A percentile compares a stretch with the other conserved stretches of the same genome.
These are phyloP conservation scores for Exophiala sp. DNA, from an alignment of 2,329 filamentous ascomycete genomes.

Conservation along the genomic window DNA sequence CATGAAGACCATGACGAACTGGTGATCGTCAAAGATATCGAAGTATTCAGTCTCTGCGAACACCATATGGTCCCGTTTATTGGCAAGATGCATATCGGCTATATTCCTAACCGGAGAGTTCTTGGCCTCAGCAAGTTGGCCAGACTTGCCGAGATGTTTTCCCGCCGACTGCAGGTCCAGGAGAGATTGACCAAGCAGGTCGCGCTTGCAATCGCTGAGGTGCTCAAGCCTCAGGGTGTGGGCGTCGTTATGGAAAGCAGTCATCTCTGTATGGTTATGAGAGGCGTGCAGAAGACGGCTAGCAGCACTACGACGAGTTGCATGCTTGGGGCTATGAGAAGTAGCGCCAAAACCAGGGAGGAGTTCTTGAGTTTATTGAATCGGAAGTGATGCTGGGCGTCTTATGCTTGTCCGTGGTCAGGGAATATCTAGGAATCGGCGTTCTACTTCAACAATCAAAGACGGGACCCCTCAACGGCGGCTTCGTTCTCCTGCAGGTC, in stretches of 20 bases:
- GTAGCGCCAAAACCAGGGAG: constrained; percentile 85
- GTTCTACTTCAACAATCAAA: constrained; percentile 5
- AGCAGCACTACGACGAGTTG: constrained; percentile 90
- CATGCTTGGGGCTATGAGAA: constrained; percentile 92
- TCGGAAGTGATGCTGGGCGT: constrained; percentile 20
- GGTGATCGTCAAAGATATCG: constrained; percentile 96
- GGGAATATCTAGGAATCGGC: not conserved
- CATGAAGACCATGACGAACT: constrained; percentile 95
- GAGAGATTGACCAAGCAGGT: constrained; percentile 95
- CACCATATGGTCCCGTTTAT: constrained; percentile 96
- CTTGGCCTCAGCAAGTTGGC: constrained; percentile 94
- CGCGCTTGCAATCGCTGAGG: constrained; percentile 84
- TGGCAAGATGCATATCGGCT: constrained; percentile 99
- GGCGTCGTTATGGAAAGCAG: constrained; percentile 96
- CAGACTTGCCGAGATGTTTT: constrained; percentile 95
- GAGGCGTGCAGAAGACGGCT: constrained; percentile 88
- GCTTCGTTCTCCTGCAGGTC: not conserved
- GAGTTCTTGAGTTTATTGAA: constrained; percentile 85
- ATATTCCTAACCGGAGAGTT: constrained; percentile 85
- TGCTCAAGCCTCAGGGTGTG: constrained; percentile 88
- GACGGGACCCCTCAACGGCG: constrained; percentile 8
- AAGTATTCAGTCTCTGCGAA: constrained; percentile 90
- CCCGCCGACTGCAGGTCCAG: constrained; percentile 86
- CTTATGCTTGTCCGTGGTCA: not conserved
- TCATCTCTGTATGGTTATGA: constrained; percentile 98